phyloP scores from a whole-genome alignment of 148 eudicot genomes.

The Camellia granthamiana region DNA sequence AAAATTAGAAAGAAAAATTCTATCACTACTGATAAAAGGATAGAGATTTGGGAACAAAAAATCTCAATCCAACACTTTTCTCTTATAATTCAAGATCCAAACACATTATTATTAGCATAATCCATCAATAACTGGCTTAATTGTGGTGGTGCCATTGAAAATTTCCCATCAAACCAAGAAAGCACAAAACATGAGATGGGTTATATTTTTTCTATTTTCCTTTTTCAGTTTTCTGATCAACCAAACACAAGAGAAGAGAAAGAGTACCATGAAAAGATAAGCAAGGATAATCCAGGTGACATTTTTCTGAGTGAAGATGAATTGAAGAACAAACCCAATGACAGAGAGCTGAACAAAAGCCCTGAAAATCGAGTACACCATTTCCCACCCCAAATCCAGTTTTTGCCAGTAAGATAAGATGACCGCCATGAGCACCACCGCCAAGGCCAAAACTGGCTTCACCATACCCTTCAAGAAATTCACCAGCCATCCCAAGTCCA shows the following conservation, averaged over 20 bases:
- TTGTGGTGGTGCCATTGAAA: too few relatives aligned
- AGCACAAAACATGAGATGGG: too few relatives aligned
- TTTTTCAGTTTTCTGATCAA: background rate
- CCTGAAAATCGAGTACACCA: slow-evolving; percentile 62
- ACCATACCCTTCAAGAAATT: slow-evolving; percentile 61
- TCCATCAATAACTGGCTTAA: too few relatives aligned
- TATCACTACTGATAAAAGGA: too few relatives aligned
- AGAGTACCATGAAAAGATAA: slow-evolving; percentile 86
- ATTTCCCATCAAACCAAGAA: too few relatives aligned
- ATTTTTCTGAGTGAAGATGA: slow-evolving; percentile 63
- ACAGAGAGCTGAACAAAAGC: slow-evolving; percentile 76
- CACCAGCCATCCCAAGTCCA: slow-evolving; percentile 64
- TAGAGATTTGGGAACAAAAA: too few relatives aligned
- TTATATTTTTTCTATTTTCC: too few relatives aligned
- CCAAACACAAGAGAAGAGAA: background rate
- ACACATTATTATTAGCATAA: too few relatives aligned
- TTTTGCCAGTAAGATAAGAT: slow-evolving; percentile 52
- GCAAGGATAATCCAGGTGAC: slow-evolving; percentile 66
- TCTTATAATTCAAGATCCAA: too few relatives aligned
- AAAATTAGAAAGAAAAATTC: too few relatives aligned
- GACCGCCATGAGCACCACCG: slow-evolving; percentile 61
- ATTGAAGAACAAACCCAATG: slow-evolving; percentile 88
- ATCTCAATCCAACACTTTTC: too few relatives aligned
- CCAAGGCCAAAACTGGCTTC: slow-evolving; percentile 67
- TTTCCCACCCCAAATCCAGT: slow-evolving; percentile 56